Percentiles rank a stretch among this genome's conserved stretches.
Conservation (phyloP, 2,329 filamentous ascomycete genomes). For the Lachnellula arida region DNA sequence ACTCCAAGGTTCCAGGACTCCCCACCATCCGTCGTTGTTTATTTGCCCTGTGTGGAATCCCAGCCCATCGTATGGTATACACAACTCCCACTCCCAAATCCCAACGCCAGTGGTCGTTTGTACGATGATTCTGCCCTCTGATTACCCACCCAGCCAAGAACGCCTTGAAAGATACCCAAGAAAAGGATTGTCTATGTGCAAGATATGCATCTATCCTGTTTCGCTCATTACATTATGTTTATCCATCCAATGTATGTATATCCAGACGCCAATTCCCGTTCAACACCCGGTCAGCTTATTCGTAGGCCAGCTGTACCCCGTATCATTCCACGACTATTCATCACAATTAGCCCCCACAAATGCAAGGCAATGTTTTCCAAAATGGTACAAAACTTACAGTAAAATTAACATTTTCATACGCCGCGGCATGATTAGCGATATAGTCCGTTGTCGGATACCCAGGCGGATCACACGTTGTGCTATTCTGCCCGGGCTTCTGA, state of each 20-base stretch:
- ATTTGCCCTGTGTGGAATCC: no score
- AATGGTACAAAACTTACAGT: constrained; percentile 38
- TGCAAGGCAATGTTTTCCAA: neutral
- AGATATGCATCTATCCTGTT: neutral
- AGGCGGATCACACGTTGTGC: constrained; percentile 50
- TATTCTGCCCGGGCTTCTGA: constrained; percentile 43
- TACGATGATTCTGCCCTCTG: no score
- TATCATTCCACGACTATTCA: constrained; percentile 25
- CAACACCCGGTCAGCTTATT: constrained; percentile 26
- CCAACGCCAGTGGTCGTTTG: no score
- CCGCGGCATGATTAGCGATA: constrained; percentile 55
- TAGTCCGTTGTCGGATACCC: constrained; percentile 63
- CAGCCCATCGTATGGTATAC: no score
- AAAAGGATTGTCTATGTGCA: neutral
- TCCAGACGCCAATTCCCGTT: neutral
- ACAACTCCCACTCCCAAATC: no score
- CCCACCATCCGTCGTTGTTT: no score
- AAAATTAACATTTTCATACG: constrained; percentile 55
- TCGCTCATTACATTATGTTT: constrained; percentile 1
- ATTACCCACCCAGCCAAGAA: no score
- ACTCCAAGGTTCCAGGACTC: no score
- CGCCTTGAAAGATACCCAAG: no score
- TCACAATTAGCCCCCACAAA: no score
- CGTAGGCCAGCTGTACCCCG: constrained; percentile 29
- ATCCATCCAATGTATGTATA: neutral